A percentile compares a stretch with the other conserved stretches of the same genome.
phyloP scores from a whole-genome alignment of 148 eudicot genomes.

The Camellia granthamiana region DNA sequence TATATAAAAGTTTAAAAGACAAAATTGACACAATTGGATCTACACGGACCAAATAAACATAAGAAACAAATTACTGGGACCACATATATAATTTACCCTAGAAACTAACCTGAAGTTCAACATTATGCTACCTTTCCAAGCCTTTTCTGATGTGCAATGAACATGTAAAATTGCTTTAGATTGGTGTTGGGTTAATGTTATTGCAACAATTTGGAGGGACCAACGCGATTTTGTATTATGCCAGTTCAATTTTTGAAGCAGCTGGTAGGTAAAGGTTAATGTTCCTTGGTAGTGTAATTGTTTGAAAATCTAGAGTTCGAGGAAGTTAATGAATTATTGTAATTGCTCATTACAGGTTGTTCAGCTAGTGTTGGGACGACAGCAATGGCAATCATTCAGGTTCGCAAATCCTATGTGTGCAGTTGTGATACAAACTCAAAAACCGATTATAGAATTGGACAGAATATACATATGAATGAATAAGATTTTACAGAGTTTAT shows the following conservation, averaged over 20 bases:
- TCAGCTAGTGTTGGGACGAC: constrained; percentile 43
- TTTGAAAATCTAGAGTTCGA: not conserved
- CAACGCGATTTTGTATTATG: constrained; percentile 57
- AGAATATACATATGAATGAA: too few relatives aligned
- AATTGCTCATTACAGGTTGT: constrained; percentile 39
- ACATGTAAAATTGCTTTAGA: constrained; percentile 25
- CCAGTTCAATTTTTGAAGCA: constrained; percentile 45
- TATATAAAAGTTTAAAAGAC: too few relatives aligned
- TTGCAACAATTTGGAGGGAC: constrained; percentile 50
- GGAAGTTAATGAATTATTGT: not conserved
- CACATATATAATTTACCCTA: too few relatives aligned
- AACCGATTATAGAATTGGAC: too few relatives aligned
- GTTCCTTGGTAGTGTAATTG: not conserved
- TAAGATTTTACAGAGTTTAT: too few relatives aligned
- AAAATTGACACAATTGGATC: too few relatives aligned
- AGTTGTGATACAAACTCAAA: too few relatives aligned
- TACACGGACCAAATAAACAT: too few relatives aligned
- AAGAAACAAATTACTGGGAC: too few relatives aligned
- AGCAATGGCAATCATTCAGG: constrained; percentile 65
- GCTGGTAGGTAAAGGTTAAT: constrained; percentile 50
- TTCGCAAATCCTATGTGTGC: constrained; percentile 2
- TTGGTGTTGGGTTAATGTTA: constrained; percentile 53
- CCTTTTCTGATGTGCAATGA: not conserved
- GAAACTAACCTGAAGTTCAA: not conserved
- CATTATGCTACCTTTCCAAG: not conserved